Evolutionary conservation across 2,329 filamentous ascomycete genomes (phyloP), one percentile per base, ranked within the genome.

Genomic region (Aspergillus sp.): DNA sequence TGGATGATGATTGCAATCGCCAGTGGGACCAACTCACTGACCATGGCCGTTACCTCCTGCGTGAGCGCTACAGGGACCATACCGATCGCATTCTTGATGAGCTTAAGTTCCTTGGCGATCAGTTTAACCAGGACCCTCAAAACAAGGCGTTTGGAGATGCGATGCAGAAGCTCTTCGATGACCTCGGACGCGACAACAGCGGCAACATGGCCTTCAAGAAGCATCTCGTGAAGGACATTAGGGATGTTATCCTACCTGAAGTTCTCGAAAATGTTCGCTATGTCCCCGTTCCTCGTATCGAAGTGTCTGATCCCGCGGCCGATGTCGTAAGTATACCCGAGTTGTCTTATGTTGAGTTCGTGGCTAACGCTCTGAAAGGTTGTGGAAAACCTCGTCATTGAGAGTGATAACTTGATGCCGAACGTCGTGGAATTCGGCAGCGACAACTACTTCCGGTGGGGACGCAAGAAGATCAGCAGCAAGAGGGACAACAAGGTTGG

Each of bases 351-450:
- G 9, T 6, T 7, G 15, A 9, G 21, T 7, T n/a, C n/a, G 58
- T 36, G 58, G 47, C 45, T 57, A 43, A n/a, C 56, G 32, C 13
- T 55, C 23, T 12, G 8, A 50, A 74, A 74, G 72, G 68, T 98
- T 52, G 86, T 99, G 48, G 95, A 99, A 81, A 99, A 99, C 76
- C 82, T 99, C 10, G 90, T 97, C 49, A 85, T 99, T 55, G 95
- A 99, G 80, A 93, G 91, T 66, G 93, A 98, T 82, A 99, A 99
- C 79, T 88, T 99, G 69, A 92, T 93, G 79, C 95, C 95, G 65
- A 99, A 99, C 70, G 84, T 94, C 5, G 78, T 96, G 41, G 94
- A 99, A 76, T 84, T 98, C 63, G 86, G 88, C 61, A 95, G 88
- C 73, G 93, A 98, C 80, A 95, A 98, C 81, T 96, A 95, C 81